Conservation (phyloP, 2,329 filamentous ascomycete species). For the Exophiala xenobiotica region DNA sequence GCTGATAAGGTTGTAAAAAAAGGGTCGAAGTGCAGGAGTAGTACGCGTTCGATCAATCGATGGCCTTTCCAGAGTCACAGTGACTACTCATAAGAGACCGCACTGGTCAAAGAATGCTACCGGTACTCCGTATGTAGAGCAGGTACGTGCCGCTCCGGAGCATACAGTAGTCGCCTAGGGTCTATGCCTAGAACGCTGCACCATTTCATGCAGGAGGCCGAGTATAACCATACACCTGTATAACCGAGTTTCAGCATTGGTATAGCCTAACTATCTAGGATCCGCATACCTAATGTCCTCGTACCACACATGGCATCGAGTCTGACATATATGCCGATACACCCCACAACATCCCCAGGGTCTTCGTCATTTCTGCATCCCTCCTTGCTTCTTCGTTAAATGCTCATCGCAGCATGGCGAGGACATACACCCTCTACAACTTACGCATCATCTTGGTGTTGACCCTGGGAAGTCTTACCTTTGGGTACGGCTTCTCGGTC, state of each 20-base stretch:
- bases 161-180: neutral
- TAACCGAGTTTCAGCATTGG: neutral
- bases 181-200: neutral
- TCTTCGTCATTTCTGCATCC: neutral
- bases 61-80: neutral
- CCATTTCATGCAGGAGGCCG: neutral
- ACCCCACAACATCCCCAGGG: neutral
- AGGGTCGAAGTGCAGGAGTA: neutral
- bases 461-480: conserved; percentile 37
- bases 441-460: conserved; percentile 23
- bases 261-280: neutral
- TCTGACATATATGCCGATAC: neutral
- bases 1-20: neutral
- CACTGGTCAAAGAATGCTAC: neutral
- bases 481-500: conserved; percentile 53
- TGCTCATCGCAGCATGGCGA: conserved; percentile 15
- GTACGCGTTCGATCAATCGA: neutral
- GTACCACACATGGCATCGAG: neutral
- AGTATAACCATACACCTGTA: neutral
- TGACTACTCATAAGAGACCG: neutral
- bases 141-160: conserved; percentile 3
- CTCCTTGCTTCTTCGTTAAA: neutral
- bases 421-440: conserved; percentile 24
- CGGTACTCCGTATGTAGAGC: neutral
- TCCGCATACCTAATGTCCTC: neutral